Evolutionary conservation across 169 alveolate genomes (phyloP).

Genomic region (Cryptosporidium viatorum): DNA sequence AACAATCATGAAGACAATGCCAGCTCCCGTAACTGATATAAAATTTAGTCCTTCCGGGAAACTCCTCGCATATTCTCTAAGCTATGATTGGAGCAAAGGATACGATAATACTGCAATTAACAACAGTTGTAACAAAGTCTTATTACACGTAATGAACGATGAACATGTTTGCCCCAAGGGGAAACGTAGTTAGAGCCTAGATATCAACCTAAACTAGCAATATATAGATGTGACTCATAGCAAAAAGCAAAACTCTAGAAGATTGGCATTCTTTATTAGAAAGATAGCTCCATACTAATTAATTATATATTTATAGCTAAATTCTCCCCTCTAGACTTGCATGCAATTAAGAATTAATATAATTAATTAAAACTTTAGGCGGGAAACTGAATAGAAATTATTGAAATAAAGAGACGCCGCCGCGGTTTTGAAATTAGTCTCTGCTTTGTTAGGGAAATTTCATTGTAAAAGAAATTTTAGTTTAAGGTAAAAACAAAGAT

Average conservation of each 20-base stretch:
- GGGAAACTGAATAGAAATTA: background rate
- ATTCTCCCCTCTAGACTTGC: background rate
- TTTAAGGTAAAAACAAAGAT: conserved; percentile 29
- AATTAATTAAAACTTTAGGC: background rate
- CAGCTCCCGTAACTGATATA: conserved; percentile 85
- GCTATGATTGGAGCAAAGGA: conserved; percentile 88
- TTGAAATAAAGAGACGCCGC: conserved; percentile 64
- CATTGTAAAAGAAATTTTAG: background rate
- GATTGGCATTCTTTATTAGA: background rate
- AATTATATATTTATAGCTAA: too few species aligned
- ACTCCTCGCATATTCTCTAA: conserved; percentile 85
- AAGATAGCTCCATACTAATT: background rate
- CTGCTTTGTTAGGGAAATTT: background rate
- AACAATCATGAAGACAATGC: conserved; percentile 83
- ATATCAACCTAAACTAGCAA: background rate
- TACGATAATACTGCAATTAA: conserved; percentile 76
- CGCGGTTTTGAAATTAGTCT: conserved; percentile 28
- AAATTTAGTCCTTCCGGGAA: conserved; percentile 85
- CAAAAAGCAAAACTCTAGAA: too few species aligned
- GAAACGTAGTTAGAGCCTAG: conserved; percentile 29
- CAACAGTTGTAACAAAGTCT: conserved; percentile 65
- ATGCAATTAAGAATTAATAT: background rate
- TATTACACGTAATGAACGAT: conserved; percentile 63
- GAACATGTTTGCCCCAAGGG: conserved; percentile 73
- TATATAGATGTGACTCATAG: too few species aligned